Evolutionary conservation across 768 basidiomycete species (phyloP).

Genomic region (Harrya chromipes): DNA sequence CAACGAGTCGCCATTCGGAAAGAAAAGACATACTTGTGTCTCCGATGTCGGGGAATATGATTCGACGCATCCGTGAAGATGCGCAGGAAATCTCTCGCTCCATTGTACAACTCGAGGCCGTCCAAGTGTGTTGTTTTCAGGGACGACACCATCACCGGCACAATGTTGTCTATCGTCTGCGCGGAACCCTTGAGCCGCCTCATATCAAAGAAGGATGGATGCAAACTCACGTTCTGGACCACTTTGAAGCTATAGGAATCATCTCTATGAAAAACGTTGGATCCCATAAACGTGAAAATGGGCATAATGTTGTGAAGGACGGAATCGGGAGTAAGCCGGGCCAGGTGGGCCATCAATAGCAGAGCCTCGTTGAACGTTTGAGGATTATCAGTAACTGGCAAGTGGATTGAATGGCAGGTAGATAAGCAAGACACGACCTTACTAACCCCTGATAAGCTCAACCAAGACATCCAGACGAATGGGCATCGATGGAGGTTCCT

Average conservation of each 20-base stretch:
- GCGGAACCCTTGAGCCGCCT: background rate
- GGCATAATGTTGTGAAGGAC: slow-evolving; percentile 96
- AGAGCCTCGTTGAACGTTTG: slow-evolving; percentile 94
- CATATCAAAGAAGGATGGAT: background rate
- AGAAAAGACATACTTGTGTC: slow-evolving; percentile 61
- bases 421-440: background rate
- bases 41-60: slow-evolving; percentile 91
- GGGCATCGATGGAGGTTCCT: slow-evolving; percentile 57
- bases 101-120: slow-evolving; percentile 60
- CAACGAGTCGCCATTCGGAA: background rate
- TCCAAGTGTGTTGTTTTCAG: slow-evolving; percentile 55
- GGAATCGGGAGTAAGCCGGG: slow-evolving; percentile 82
- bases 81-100: slow-evolving; percentile 75
- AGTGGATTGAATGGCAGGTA: background rate
- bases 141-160: slow-evolving; percentile 88
- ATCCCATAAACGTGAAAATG: slow-evolving; percentile 98
- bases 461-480: slow-evolving; percentile 84
- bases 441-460: slow-evolving; percentile 75
- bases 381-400: slow-evolving; percentile 79
- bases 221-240: slow-evolving; percentile 72
- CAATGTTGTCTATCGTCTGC: slow-evolving; percentile 89
- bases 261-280: slow-evolving; percentile 95
- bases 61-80: slow-evolving; percentile 93
- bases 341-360: slow-evolving; percentile 80
- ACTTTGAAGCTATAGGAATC: slow-evolving; percentile 95